Base-by-base conservation (phyloP, 306 rosid species). In the Inga oerstediana region DNA sequence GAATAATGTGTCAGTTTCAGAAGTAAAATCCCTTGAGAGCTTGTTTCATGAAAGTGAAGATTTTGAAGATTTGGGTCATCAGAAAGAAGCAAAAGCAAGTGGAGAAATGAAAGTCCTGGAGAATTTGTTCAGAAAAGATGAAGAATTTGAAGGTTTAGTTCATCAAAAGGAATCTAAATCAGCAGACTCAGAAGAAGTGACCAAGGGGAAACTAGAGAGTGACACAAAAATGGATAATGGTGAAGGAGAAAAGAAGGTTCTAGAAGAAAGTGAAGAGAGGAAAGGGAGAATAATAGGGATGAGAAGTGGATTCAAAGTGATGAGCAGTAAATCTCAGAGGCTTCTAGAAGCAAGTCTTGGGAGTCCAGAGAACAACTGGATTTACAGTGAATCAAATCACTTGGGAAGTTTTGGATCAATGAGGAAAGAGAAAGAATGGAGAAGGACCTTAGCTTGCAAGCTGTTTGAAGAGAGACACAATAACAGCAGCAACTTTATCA, bases 361-460 rank as follows among this genome's bases (percentile, higher is more conserved):
- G 52, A 89, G 88, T 41, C 89, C 88, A 72, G 84, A 82, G 43
- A 79, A 70, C 54, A 85, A 74, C 15, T 86, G 82, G 81, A 79
- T 80, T 22, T 69, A 82, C 81, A 62, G 68, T 17, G 79, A 77
- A 82, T 54, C 84, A 32, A 87, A 80, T 27, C 8, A 35, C 58
- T 89, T 89, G 70, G 96, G 96, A 0, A 82, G 90, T 15, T 89
- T 82, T 83, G 98, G 98, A 24, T 93, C 98, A 30, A 91, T 91
- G 98, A 92, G 97, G 83, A 92, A 82, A 68, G 99, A 96, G 79
- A 94, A 91, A 32, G 99, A 94, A 88, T 96, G 99, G 99, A 85
- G 99, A 46, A 94, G 97, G 82, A 92, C 99, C 7, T 74, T 97
- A 73, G 99, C 99, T 2, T 92, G 99, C 85, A 94, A 97, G 85